Evolutionary conservation across 306 rosid species (phyloP).

Genomic region (Prunus dulcis): DNA sequence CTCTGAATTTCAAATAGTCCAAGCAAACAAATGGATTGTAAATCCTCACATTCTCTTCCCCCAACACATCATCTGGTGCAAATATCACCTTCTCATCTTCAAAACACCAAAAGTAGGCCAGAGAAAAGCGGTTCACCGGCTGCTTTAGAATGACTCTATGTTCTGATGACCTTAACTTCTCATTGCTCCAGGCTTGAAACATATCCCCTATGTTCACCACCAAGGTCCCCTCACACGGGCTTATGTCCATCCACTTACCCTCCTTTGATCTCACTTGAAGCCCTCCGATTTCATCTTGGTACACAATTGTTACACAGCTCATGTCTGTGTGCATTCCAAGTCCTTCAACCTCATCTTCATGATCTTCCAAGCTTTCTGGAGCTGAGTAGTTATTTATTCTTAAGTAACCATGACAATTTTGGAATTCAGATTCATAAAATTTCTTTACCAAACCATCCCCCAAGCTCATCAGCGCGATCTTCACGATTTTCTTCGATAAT

Average conservation of each 20-base stretch:
- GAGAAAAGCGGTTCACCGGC: slow-evolving; percentile 58
- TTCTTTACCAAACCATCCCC: slow-evolving; percentile 56
- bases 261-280: slow-evolving; percentile 79
- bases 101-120: slow-evolving; percentile 95
- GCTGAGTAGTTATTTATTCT: slow-evolving; percentile 79
- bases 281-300: slow-evolving; percentile 86
- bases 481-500: slow-evolving; percentile 55
- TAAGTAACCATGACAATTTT: slow-evolving; percentile 75
- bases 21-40: slow-evolving; percentile 62
- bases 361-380: slow-evolving; percentile 40
- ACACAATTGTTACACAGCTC: slow-evolving; percentile 82
- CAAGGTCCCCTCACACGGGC: slow-evolving; percentile 67
- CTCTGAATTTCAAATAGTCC: slow-evolving; percentile 82
- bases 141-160: slow-evolving; percentile 74
- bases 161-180: slow-evolving; percentile 72
- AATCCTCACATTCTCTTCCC: slow-evolving; percentile 48
- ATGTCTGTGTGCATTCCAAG: slow-evolving; percentile 96
- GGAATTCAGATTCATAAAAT: slow-evolving; percentile 58
- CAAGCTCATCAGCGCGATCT: slow-evolving; percentile 56
- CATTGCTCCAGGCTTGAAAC: slow-evolving; percentile 97
- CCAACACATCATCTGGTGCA: slow-evolving; percentile 77
- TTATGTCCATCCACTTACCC: slow-evolving; percentile 79
- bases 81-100: slow-evolving; percentile 60
- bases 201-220: slow-evolving; percentile 89
- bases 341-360: slow-evolving; percentile 55